Evolutionary conservation across 768 basidiomycete species (phyloP).

Genomic region (Naematelia encephala): DNA sequence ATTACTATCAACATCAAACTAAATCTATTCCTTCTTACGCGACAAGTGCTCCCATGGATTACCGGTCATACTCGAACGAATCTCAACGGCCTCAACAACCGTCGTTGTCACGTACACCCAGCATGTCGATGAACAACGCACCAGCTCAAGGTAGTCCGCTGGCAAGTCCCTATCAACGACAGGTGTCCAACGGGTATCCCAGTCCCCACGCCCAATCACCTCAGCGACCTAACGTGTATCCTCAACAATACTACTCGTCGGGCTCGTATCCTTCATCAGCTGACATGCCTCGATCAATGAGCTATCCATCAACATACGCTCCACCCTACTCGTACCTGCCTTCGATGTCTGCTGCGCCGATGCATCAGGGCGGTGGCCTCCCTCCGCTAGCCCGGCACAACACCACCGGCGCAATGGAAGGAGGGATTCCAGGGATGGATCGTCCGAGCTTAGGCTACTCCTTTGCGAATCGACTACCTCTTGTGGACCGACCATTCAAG

Average conservation of each 20-base stretch:
- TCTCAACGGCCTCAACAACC: constrained; percentile 14
- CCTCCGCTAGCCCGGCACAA: constrained; percentile 31
- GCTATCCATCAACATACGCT: constrained; percentile 33
- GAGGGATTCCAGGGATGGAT: constrained; percentile 25
- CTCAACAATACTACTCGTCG: constrained; percentile 17
- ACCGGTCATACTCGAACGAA: constrained; percentile 38
- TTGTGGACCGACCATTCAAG: constrained; percentile 50
- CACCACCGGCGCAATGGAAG: constrained; percentile 18
- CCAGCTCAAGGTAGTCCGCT: constrained; percentile 1
- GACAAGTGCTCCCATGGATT: constrained; percentile 28
- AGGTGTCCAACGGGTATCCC: constrained; percentile 6
- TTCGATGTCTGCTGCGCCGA: constrained; percentile 20
- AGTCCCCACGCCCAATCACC: constrained; percentile 17
- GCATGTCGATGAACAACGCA: constrained; percentile 15
- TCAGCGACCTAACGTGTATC: constrained; percentile 17
- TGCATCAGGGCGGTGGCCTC: constrained; percentile 13
- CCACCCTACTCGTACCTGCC: constrained; percentile 28
- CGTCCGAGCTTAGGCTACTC: constrained; percentile 30
- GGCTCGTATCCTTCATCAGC: constrained; percentile 11
- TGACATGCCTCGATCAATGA: constrained; percentile 42
- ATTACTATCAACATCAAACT: constrained; percentile 12
- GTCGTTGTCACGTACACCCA: constrained; percentile 20
- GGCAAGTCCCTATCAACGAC: constrained; percentile 18
- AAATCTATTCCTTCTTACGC: constrained; percentile 24
- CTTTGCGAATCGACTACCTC: constrained; percentile 33